Base-by-base conservation (phyloP, 495 filamentous ascomycete genomes). In the Podospora appendiculata region DNA sequence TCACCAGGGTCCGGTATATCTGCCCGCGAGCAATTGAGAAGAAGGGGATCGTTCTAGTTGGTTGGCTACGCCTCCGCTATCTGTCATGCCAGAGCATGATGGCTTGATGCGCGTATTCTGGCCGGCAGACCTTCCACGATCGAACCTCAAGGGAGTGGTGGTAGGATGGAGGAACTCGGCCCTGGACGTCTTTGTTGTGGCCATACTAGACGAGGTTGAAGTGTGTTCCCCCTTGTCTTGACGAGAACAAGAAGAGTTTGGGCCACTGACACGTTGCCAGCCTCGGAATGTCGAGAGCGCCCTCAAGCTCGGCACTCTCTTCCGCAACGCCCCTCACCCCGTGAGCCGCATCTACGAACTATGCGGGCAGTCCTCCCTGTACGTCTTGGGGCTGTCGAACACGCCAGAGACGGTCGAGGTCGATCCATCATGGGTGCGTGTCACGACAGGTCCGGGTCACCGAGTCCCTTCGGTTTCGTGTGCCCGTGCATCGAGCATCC, bases 51-150 rank as follows among this genome's bases (percentile, higher is more conserved):
- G 53, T 97, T 97, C 75, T 98, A 81, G 76, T 41, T 55, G 56
- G 55, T 58, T 58, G 55, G 54, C 60, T 52, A 60, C 56, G 57
- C 56, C 44, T 54, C 47, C 17, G 41, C 62, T 51, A 54, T 57
- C 63, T 72, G 75, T 76, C 84, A 81, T 84, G 91, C 89, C 86
- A 82, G 85, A 90, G 79, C 75, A 95, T 88, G 87, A 95, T 89
- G 88, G 88, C 59, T 75, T 97, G 76, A 86, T 97, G 82, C 87
- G 93, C 69, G 82, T 99, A 74, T 97, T 99, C 71, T 99, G 93
- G 93, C 93, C 93, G 55, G 85, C 86, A 54, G 90, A 97, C 73
- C 82, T 88, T 38, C 76, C 84, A 19, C 80, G 84, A 63, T 85
- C 79, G 18, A 83, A 82, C 48, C 72, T 76, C 17, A 79, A 86